Percentiles rank a stretch among this genome's conserved stretches.
Evolutionary conservation across 352 stramenopile genomes (phyloP).

Genomic region (Saprolegnia parasitica): DNA sequence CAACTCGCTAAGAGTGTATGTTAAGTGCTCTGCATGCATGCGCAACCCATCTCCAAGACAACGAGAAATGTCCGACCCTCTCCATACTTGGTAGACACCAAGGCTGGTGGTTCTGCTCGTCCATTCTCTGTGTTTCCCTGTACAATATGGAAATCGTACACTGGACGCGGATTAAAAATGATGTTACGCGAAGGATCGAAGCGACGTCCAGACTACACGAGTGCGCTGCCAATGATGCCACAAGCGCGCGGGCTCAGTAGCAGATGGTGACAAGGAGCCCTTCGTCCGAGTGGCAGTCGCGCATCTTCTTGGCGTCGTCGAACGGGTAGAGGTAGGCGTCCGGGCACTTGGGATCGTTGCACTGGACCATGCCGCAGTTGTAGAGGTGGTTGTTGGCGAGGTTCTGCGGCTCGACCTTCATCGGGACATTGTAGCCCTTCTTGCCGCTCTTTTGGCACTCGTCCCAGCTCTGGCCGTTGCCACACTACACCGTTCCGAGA

Average conservation of each 20-base stretch:
- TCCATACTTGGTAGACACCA: no score
- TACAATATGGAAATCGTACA: no score
- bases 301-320: slow-evolving; percentile 42
- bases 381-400: slow-evolving; percentile 6
- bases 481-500: slow-evolving; percentile 29
- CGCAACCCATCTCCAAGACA: no score
- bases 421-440: slow-evolving; percentile 55
- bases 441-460: slow-evolving; percentile 50
- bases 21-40: no score
- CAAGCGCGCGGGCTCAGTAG: background rate
- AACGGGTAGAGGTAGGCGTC: slow-evolving; percentile 52
- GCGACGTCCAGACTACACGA: no score
- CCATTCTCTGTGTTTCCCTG: no score
- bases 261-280: slow-evolving; percentile 29
- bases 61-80: no score
- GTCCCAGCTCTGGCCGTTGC: slow-evolving; percentile 46
- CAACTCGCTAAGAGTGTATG: no score
- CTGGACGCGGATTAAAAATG: no score
- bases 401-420: slow-evolving; percentile 44
- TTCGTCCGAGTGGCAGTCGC: slow-evolving; percentile 22
- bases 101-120: no score
- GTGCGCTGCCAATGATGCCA: no score
- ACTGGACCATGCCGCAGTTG: slow-evolving; percentile 38
- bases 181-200: no score
- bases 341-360: slow-evolving; percentile 37